phyloP scores from a whole-genome alignment of 805 yeast genomes.

The Yamadazyma akitaensis region DNA sequence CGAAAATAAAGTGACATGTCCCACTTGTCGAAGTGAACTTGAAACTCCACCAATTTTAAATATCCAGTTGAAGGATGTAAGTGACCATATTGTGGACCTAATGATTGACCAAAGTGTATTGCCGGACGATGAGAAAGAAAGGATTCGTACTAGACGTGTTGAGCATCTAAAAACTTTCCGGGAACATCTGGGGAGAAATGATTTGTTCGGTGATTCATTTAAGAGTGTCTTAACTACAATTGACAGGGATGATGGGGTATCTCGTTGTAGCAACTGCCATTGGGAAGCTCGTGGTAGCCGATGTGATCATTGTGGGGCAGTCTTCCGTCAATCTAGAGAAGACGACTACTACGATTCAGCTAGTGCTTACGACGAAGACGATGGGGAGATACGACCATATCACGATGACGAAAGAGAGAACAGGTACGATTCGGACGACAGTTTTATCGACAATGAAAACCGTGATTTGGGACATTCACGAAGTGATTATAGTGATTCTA shows the following conservation, averaged over 20 bases:
- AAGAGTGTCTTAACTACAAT: conserved; percentile 50
- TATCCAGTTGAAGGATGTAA: conserved; percentile 46
- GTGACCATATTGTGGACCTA: conserved; percentile 34
- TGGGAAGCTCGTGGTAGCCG: conserved; percentile 71
- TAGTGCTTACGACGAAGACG: conserved; percentile 37
- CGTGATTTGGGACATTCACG: conserved; percentile 18
- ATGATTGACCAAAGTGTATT: conserved; percentile 30
- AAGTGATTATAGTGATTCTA: conserved; percentile 13
- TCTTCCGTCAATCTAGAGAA: conserved; percentile 37
- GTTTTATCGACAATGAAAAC: conserved; percentile 29
- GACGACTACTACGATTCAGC: conserved; percentile 35
- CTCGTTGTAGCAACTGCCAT: conserved; percentile 71
- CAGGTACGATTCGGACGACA: conserved; percentile 29
- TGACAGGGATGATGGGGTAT: conserved; percentile 68
- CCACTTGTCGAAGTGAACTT: conserved; percentile 57
- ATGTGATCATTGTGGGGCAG: conserved; percentile 68
- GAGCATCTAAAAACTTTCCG: conserved; percentile 25
- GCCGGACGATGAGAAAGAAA: conserved; percentile 17
- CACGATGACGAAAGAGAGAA: conserved; percentile 16
- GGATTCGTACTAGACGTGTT: conserved; percentile 14
- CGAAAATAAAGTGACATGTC: conserved; percentile 56
- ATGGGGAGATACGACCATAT: conserved; percentile 21
- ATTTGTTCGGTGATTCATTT: conserved; percentile 50
- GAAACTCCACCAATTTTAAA: conserved; percentile 52
- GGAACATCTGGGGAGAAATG: conserved; percentile 33